Evolutionary conservation across 140 eudicot genomes (phyloP).

Genomic region (Bidens hawaiensis): DNA sequence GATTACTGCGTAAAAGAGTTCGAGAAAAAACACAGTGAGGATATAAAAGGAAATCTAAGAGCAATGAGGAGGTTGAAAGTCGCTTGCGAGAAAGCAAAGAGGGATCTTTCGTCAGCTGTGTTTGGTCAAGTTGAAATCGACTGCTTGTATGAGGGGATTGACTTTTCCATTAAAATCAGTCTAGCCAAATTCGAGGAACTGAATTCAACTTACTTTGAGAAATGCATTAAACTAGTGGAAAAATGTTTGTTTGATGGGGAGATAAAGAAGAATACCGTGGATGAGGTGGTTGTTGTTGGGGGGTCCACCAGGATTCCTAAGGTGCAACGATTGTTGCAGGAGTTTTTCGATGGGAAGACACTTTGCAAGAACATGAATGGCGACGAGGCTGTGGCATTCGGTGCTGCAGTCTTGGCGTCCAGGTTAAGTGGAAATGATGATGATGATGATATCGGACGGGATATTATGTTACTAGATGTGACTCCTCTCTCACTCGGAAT

Average conservation of each 20-base stretch:
- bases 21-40: background rate
- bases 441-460: background rate
- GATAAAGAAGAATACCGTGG: background rate
- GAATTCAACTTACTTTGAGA: background rate
- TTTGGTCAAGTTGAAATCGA: background rate
- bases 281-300: conserved; percentile 1
- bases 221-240: background rate
- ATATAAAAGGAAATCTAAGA: background rate
- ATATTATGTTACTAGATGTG: background rate
- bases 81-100: conserved; percentile 19
- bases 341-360: background rate
- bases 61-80: conserved; percentile 2
- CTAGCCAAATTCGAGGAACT: conserved; percentile 11
- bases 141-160: background rate
- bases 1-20: conserved; percentile 3
- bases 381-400: conserved; percentile 1
- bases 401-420: background rate
- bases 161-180: background rate
- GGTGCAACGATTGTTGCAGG: background rate
- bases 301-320: conserved; percentile 6
- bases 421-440: background rate
- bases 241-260: conserved; percentile 8
- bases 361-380: conserved; percentile 2
- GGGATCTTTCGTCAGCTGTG: conserved; percentile 5
- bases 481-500: conserved; percentile 2